phyloP scores from a whole-genome alignment of 2,329 filamentous ascomycete genomes.

The Aspergillus vadensis region DNA sequence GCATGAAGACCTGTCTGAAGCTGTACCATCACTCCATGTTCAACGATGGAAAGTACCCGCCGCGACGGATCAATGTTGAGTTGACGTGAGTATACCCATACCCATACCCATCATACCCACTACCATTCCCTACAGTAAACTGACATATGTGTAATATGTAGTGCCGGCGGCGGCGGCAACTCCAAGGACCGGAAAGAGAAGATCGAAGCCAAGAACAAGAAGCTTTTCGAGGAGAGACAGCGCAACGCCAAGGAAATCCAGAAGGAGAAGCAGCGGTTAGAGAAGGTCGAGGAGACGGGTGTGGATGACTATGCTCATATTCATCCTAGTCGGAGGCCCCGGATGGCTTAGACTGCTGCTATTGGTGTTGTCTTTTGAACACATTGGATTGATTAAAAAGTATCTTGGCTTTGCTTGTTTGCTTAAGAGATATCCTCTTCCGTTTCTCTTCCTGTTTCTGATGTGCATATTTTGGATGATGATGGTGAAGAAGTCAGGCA shows the following conservation, averaged over 20 bases:
- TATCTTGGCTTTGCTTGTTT: conserved; percentile 4
- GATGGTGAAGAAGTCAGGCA: conserved; percentile 4
- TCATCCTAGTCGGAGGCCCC: conserved; percentile 48
- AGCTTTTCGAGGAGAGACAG: conserved; percentile 70
- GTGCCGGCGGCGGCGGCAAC: conserved; percentile 81
- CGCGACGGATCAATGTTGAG: conserved; percentile 87
- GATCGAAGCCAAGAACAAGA: conserved; percentile 82
- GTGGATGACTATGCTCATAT: conserved; percentile 39
- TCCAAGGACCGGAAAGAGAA: conserved; percentile 71
- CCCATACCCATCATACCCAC: neutral
- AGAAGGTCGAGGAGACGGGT: conserved; percentile 18
- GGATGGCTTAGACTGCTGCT: conserved; percentile 28
- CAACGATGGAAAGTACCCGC: conserved; percentile 54
- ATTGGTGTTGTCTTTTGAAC: neutral
- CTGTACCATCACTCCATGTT: conserved; percentile 87
- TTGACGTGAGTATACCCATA: conserved; percentile 65
- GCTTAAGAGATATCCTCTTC: conserved; percentile 22
- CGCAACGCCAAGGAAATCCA: conserved; percentile 53
- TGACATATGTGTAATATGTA: conserved; percentile 33
- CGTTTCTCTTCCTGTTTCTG: conserved; percentile 16
- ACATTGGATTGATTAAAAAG: neutral
- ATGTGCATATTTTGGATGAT: conserved; percentile 12
- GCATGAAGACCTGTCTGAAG: conserved; percentile 90
- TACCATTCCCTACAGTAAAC: neutral
- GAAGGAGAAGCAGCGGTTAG: conserved; percentile 46